A percentile compares a stretch with the other conserved stretches of the same genome.
phyloP scores from a whole-genome alignment of 768 basidiomycete species.

The Boletus huronensis region DNA sequence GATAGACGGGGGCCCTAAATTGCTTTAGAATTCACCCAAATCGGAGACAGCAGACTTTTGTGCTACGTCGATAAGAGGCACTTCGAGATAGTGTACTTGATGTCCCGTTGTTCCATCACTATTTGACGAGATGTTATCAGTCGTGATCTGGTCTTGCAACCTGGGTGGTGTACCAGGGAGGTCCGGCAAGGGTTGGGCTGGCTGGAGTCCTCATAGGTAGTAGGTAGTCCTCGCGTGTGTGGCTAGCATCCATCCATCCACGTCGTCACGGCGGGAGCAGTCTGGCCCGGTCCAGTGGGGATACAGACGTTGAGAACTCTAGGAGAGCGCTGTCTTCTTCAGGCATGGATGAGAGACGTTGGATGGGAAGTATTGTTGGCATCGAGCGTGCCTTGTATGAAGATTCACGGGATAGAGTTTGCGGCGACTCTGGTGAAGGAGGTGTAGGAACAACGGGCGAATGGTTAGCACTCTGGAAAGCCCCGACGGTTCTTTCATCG shows the following conservation, averaged over 20 bases:
- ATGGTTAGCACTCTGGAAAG: conserved; percentile 1
- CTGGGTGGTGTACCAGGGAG: too few relatives aligned
- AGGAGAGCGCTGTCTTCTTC: conserved; percentile 49
- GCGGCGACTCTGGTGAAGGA: conserved; percentile 42
- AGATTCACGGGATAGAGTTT: conserved; percentile 29
- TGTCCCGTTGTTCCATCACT: conserved; percentile 6
- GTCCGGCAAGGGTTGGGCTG: too few relatives aligned
- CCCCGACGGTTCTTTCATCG: background rate
- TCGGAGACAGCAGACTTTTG: conserved; percentile 14
- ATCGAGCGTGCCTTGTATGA: conserved; percentile 49
- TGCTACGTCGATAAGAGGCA: conserved; percentile 5
- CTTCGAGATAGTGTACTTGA: conserved; percentile 12
- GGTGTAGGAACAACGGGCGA: conserved; percentile 18
- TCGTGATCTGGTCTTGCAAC: conserved; percentile 1
- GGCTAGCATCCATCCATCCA: too few relatives aligned
- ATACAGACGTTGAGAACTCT: conserved; percentile 9
- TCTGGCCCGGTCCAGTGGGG: too few relatives aligned
- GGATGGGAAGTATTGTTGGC: conserved; percentile 56
- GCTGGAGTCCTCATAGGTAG: too few relatives aligned
- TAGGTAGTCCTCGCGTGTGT: too few relatives aligned
- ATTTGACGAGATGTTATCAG: conserved; percentile 10
- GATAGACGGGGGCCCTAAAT: background rate
- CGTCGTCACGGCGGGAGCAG: too few relatives aligned
- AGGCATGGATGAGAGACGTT: conserved; percentile 63
- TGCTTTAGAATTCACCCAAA: conserved; percentile 6